These are phyloP conservation scores for Apiotrichum laibachii DNA, from an alignment of 1,284 basidiomycete species.

Conservation along the genomic window DNA sequence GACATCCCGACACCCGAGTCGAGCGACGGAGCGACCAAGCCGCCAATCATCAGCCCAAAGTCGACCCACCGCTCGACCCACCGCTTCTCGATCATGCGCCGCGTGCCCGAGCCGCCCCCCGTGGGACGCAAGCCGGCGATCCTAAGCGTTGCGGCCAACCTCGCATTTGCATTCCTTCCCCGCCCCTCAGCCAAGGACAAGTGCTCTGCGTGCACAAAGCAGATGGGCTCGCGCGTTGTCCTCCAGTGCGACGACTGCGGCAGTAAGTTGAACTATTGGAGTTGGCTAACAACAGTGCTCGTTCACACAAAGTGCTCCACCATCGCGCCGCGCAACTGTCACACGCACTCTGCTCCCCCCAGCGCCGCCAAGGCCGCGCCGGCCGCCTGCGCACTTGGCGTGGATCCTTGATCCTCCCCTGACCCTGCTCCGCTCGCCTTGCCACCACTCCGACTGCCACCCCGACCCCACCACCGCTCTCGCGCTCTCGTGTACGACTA, in stretches of 20 bases:
- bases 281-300: not conserved
- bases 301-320: conserved; percentile 6
- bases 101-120: not conserved
- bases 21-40: not conserved
- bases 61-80: conserved; percentile 3
- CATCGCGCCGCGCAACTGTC: conserved; percentile 1
- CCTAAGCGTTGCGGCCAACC: conserved; percentile 3
- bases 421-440: not conserved
- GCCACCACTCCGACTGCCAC: not conserved
- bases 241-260: conserved; percentile 17
- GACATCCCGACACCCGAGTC: too few species aligned
- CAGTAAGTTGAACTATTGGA: not conserved
- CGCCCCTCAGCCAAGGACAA: not conserved
- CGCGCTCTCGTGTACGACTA: too few species aligned
- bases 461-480: too few species aligned
- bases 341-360: not conserved
- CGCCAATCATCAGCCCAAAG: not conserved
- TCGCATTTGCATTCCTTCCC: conserved; percentile 5
- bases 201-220: conserved; percentile 7
- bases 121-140: not conserved
- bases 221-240: conserved; percentile 6
- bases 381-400: not conserved
- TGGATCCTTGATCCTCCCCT: not conserved
- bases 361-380: not conserved
- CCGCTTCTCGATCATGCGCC: conserved; percentile 3